phyloP scores from a whole-genome alignment of 371 early-diverging fungal genomes.

The Mucor circinelloides region DNA sequence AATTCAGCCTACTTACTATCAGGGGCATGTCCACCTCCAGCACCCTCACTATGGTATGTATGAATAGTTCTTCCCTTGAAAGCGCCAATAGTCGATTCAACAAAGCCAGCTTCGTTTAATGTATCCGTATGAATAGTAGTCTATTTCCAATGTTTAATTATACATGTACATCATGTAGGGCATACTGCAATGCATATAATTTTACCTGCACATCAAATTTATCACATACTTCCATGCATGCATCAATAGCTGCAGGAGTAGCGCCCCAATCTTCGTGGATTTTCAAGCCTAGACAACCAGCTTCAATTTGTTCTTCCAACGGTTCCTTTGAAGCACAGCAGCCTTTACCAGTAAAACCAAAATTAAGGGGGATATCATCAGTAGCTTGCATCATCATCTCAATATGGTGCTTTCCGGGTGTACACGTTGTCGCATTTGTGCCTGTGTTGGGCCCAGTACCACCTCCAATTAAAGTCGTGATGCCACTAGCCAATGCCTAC shows the following conservation, averaged over 20 bases:
- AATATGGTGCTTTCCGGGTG: conserved; percentile 79
- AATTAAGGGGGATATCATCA: conserved; percentile 84
- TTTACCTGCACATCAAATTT: conserved; percentile 78
- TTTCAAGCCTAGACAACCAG: conserved; percentile 91
- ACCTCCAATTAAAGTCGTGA: conserved; percentile 92
- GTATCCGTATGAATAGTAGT: conserved; percentile 95
- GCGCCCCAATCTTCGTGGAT: conserved; percentile 96
- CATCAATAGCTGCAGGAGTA: conserved; percentile 90
- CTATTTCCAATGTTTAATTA: conserved; percentile 8
- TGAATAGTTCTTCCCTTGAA: conserved; percentile 92
- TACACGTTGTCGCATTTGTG: conserved; percentile 93
- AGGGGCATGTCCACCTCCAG: conserved; percentile 94
- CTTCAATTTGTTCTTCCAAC: conserved; percentile 78
- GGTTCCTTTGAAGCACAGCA: conserved; percentile 69
- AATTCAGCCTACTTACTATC: conserved; percentile 56
- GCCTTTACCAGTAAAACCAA: conserved; percentile 95
- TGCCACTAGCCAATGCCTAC: conserved; percentile 81
- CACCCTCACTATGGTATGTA: conserved; percentile 95
- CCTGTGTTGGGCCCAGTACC: conserved; percentile 96
- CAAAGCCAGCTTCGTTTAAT: conserved; percentile 93
- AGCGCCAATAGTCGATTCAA: conserved; percentile 85
- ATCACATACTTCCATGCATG: conserved; percentile 84
- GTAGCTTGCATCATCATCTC: conserved; percentile 87
- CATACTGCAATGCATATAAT: background rate
- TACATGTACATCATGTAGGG: background rate